These are phyloP conservation scores for Wickerhamomyces subpelliculosus DNA, from an alignment of 805 yeast species.

Conservation along the genomic window DNA sequence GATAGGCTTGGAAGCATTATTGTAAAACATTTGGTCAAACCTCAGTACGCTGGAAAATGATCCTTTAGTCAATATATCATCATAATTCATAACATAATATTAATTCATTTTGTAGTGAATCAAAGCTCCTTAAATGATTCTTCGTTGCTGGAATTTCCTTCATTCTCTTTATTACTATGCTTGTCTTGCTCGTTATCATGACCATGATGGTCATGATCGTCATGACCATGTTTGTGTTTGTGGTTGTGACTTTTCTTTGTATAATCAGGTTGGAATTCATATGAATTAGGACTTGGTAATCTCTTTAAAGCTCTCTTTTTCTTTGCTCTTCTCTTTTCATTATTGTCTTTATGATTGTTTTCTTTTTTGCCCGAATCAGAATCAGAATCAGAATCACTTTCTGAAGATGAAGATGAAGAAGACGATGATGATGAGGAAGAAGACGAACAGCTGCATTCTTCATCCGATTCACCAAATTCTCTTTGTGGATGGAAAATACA, in stretches of 20 bases:
- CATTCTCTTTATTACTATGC: slow-evolving; percentile 1
- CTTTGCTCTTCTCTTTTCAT: slow-evolving; percentile 26
- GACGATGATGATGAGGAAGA: slow-evolving; percentile 16
- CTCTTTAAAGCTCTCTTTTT: slow-evolving; percentile 24
- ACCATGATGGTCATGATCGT: too few relatives aligned
- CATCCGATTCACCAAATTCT: slow-evolving; percentile 44
- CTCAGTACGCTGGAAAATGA: too few relatives aligned
- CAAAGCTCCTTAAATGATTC: too few relatives aligned
- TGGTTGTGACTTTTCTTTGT: slow-evolving; percentile 17
- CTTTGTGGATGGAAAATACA: slow-evolving; percentile 79
- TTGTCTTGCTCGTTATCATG: slow-evolving; percentile 7
- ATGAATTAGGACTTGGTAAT: slow-evolving; percentile 64
- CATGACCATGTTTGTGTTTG: slow-evolving; percentile 3
- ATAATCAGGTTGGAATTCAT: slow-evolving; percentile 78
- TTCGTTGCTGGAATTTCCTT: too few relatives aligned
- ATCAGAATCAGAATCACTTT: slow-evolving; percentile 30
- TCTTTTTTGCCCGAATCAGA: background rate
- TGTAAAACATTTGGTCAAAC: too few relatives aligned
- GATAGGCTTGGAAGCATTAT: slow-evolving; percentile 50
- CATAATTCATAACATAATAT: too few relatives aligned
- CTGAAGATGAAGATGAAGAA: slow-evolving; percentile 29
- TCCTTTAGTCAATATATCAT: too few relatives aligned
- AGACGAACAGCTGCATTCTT: slow-evolving; percentile 22
- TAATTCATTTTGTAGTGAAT: too few relatives aligned
- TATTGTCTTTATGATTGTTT: too few relatives aligned